A percentile compares a stretch with the other conserved stretches of the same genome.
These are phyloP conservation scores for Nannochloropsis granulata DNA, from an alignment of 108 stramenopile genomes.

Conservation along the genomic window DNA sequence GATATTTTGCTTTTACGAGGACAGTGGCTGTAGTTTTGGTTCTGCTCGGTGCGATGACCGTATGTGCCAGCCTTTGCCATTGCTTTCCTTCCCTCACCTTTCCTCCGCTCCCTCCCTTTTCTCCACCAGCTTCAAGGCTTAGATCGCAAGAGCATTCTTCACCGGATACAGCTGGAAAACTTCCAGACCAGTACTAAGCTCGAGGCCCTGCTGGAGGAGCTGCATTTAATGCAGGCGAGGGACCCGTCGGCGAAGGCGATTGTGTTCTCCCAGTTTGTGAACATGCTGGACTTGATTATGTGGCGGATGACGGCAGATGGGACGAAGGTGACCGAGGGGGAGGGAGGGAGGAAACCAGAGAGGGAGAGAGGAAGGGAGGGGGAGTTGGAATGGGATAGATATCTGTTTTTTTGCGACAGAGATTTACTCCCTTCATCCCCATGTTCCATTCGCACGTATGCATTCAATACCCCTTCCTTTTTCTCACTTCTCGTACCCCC, in stretches of 20 bases:
- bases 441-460: no score
- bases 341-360: no score
- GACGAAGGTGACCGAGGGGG: not conserved
- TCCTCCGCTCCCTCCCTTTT: not conserved
- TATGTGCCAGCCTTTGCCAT: not conserved
- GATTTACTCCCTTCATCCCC: no score
- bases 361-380: no score
- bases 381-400: no score
- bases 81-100: not conserved
- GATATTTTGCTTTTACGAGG: no score
- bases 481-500: no score
- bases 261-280: constrained; percentile 94
- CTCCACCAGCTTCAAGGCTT: not conserved
- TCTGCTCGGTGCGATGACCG: no score
- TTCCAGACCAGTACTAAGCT: constrained; percentile 90
- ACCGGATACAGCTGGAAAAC: constrained; percentile 74
- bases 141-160: constrained; percentile 47
- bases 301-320: constrained; percentile 60
- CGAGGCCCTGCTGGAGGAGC: constrained; percentile 78
- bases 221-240: constrained; percentile 61
- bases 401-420: no score
- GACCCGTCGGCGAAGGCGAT: constrained; percentile 89
- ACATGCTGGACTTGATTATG: constrained; percentile 86
- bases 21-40: no score
- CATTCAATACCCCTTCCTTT: no score